Base-by-base conservation (phyloP, 192 early-diverging fungal genomes). In the Kickxella alabastrina region DNA sequence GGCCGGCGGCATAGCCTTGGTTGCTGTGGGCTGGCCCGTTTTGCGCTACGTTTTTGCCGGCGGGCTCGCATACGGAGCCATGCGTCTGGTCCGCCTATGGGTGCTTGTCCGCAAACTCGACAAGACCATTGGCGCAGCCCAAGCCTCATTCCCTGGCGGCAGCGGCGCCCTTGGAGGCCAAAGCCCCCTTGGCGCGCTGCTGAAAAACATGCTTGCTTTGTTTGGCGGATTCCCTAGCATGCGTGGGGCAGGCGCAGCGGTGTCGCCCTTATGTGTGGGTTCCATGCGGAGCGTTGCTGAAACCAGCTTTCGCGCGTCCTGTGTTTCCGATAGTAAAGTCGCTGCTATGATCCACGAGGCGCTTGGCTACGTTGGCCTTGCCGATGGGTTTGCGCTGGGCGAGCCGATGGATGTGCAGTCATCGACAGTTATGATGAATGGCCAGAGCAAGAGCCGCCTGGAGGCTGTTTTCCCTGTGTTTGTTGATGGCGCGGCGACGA, bases 401-500 rank as follows among this genome's bases (percentile, higher is more conserved):
- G 43, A 52, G 21, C 57, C 73, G 0, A 15, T 69, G 42, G 57
- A 64, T 13, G 28, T 54, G 19, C 31, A 56, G 12, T 17, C 43
- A n/a, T 43, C 48, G 25, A 19, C 39, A 0, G 49, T 41, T 2
- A 40, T 34, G 43, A 48, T 13, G 0, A 31, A 44, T 0, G 46
- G 36, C 23, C 6, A 18, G 8, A 43, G 25, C 13, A 39, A 12
- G 37, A 17, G 25, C 17, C 6, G 18, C 14, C 34, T 68, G 0
- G 61, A 65, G 19, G 73, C 57, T 15, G 13, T 65, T 17, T 76
- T 68, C 22, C 65, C 65, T 5, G 57, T 76, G 35, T 22, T 56
- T 23, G 55, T 68, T 4, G 57, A 43, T 15, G 54, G 42, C 27
- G 27, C 19, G 22, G 40, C 37, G 4, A 52, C 61, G n/a, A 23